phyloP scores from a whole-genome alignment of 1,284 basidiomycete species.

The Rhodotorula glutinis region DNA sequence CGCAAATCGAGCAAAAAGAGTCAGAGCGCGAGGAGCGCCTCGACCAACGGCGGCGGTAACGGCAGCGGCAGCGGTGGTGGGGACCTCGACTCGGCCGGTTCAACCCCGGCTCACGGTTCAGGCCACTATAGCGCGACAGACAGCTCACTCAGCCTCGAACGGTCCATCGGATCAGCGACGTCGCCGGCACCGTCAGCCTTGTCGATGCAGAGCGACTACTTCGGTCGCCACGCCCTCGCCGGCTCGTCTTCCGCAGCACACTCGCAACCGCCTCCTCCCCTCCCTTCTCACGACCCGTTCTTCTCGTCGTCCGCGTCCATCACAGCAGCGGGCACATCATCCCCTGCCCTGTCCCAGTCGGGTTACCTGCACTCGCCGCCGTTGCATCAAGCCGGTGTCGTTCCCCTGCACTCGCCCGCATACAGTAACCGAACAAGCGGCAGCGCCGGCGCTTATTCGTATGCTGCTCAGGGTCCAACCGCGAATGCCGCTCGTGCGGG shows the following conservation, averaged over 20 bases:
- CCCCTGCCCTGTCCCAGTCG: background rate
- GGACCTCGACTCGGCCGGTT: background rate
- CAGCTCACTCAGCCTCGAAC: background rate
- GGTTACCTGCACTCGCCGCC: background rate
- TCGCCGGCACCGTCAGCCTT: background rate
- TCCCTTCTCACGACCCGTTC: background rate
- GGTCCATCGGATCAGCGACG: background rate
- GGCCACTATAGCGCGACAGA: background rate
- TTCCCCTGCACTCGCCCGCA: background rate
- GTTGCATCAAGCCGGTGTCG: background rate
- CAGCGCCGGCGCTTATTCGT: background rate
- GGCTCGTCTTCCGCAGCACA: background rate
- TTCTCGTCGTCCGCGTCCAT: background rate
- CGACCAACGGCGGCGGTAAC: background rate
- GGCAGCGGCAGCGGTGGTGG: background rate
- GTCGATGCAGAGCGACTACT: conserved; percentile 14
- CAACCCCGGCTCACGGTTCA: no score
- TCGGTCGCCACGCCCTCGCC: conserved; percentile 5
- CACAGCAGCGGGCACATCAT: background rate
- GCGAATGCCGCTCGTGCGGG: background rate
- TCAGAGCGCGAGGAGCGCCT: background rate
- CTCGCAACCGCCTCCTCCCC: background rate
- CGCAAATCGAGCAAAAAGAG: conserved; percentile 22
- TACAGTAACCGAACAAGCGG: background rate
- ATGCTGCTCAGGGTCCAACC: background rate